These are phyloP conservation scores for Gossypium stocksii DNA, from an alignment of 345 rosid species.

Conservation along the genomic window DNA sequence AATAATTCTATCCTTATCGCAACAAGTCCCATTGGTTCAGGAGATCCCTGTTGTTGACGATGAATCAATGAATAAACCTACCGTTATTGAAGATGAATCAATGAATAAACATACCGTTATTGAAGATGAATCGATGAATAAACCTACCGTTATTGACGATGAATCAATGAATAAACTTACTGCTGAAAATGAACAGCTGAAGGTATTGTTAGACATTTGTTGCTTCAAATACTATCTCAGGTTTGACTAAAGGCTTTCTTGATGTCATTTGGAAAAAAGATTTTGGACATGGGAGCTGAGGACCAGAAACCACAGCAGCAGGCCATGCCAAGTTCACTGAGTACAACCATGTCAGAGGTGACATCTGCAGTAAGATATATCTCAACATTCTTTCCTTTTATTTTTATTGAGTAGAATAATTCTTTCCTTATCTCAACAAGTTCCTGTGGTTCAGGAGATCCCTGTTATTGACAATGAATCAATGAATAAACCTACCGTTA, in stretches of 20 bases:
- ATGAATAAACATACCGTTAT: slow-evolving; percentile 43
- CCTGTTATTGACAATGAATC: too few relatives aligned
- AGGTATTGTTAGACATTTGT: not conserved
- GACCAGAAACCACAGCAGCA: not conserved
- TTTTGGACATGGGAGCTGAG: not conserved
- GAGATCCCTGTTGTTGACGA: slow-evolving; percentile 56
- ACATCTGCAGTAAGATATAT: not conserved
- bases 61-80: slow-evolving; percentile 45
- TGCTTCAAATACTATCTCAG: not conserved
- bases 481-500: not conserved
- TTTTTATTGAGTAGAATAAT: not conserved
- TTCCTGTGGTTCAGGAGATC: too few relatives aligned
- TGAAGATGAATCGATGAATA: slow-evolving; percentile 44
- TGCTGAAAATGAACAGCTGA: not conserved
- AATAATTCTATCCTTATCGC: too few relatives aligned
- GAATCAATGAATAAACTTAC: not conserved
- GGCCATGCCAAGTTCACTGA: not conserved
- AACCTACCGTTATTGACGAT: too few relatives aligned
- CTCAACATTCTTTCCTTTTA: not conserved
- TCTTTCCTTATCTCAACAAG: too few relatives aligned
- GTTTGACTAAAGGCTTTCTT: not conserved
- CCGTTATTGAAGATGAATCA: slow-evolving; percentile 7
- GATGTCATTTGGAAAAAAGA: not conserved
- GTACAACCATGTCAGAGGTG: not conserved
- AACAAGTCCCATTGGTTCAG: slow-evolving; percentile 37